phyloP scores from a whole-genome alignment of 176 grass and related monocot genomes.

The Eleusine indica region DNA sequence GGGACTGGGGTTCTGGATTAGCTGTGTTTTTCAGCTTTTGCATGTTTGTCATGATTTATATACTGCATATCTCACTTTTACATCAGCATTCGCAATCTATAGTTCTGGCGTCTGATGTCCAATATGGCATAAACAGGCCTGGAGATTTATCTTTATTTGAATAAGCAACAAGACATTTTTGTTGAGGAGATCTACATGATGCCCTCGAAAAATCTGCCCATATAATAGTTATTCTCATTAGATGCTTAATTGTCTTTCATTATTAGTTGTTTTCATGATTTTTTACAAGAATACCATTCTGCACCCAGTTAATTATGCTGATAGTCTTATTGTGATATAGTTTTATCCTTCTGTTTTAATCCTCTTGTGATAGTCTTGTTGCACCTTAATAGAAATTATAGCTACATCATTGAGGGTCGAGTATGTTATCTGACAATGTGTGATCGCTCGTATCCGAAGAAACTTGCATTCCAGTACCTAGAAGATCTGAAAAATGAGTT shows the following conservation, averaged over 20 bases:
- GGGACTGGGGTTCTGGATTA: background rate
- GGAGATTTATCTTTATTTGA: background rate
- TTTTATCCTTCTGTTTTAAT: background rate
- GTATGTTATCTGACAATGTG: constrained; percentile 99
- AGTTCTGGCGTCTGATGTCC: background rate
- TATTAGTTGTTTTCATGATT: background rate
- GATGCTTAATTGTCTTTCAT: background rate
- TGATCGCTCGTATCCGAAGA: constrained; percentile 94
- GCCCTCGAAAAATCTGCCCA: background rate
- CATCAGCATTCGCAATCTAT: background rate
- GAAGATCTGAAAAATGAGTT: constrained; percentile 99
- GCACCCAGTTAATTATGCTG: background rate
- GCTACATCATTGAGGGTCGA: constrained; percentile 91
- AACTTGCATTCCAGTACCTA: constrained; percentile 94
- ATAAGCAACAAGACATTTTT: background rate
- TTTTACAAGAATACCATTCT: background rate
- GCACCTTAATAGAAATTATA: constrained; percentile 52
- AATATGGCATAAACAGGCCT: background rate
- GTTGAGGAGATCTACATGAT: background rate
- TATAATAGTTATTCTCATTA: background rate
- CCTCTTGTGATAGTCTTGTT: constrained; percentile 6
- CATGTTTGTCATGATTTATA: constrained; percentile 3
- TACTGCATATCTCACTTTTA: background rate
- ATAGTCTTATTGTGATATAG: background rate
- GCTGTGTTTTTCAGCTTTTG: background rate